Evolutionary conservation across 164 flowering plant species (phyloP), one percentile per base, ranked within the genome.

Genomic region (Kingdonia uniflora): DNA sequence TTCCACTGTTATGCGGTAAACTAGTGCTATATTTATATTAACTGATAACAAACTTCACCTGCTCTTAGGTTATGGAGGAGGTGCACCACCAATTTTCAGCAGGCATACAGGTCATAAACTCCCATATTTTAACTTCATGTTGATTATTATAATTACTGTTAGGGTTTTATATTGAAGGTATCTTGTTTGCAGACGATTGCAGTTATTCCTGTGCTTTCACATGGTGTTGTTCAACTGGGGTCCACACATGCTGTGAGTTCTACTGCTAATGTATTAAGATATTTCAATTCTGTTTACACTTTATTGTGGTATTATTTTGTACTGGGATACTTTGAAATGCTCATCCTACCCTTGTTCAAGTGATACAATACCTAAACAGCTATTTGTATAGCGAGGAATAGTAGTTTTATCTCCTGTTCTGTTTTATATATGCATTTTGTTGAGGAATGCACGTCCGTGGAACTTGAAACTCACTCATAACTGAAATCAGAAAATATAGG

Each of bases 171-270:
- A 59, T 22, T 20, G 7, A 21, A 43, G 58, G 1, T 50, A 17
- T 59, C 24, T 73, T 21, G 22, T 54, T 51, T 71, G 71, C 87
- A 89, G 97, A 89, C 97, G 5, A 57, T 89, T 74, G 85, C 83
- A 1, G 87, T 82, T 35, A 71, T 89, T 67, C 92, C 97, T 35
- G 76, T 89, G 61, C 69, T 68, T 64, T 87, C 92, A 38, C 86
- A 84, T 73, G 97, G 97, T 29, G 95, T 86, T 51, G 71, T 89
- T 65, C 97, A 86, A 63, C 73, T 86, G 60, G 97, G 90, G 64
- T 86, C 95, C 45, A 71, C 65, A 37, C 58, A 66, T 20, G 5
- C 59, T 35, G 97, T 89, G 70, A 79, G 82, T 69, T 55, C 39
- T 20, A 21, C 26, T 55, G 20, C 4, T 16, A 8, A 29, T 29